Base-by-base conservation (phyloP, 108 stramenopile species). In the Nitzschia sp. region DNA sequence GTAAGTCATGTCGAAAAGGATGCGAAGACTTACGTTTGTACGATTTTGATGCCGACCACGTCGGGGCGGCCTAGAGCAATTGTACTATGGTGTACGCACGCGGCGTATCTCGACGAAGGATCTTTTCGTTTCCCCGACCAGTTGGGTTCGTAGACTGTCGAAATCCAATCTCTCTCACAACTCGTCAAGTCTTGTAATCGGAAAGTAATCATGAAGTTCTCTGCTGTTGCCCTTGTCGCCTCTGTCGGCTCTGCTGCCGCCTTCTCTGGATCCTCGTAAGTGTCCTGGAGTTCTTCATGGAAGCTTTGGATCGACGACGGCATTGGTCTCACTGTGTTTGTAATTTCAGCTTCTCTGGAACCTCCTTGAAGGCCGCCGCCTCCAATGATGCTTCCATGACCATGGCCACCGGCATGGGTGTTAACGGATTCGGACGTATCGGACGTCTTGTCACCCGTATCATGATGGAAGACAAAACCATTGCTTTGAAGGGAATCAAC, bases 401-500 rank as follows among this genome's bases (percentile, higher is more conserved):
- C 63, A 95, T 95, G 94, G 64, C 82, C 76, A 87, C 89, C 70
- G 91, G 89, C 23, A 91, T 90, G 87, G 95, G 95, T 60, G 86
- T 99, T 82, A 98, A 98, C 89, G 99, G 99, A 69, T 98, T 99
- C 85, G 99, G 99, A 80, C 97, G 99, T 87, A 99, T 99, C 67
- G 99, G 99, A 76, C 98, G 98, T 88, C 96, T 99, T 59, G 97
- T 98, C 54, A 97, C 97, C 74, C 97, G 96, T 74, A 94, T 95
- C 82, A 96, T 98, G 83, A 89, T 96, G 85, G 95, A 96, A 61
- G 93, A 97, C 70, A 87, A 91, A 13, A 92, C 85, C 62, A 77
- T 82, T 75, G 80, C 95, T 53, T 82, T 98, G 34, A 91, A 86
- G 72, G 92, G 81, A 58, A 97, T 98, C 89, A 98, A 98, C 90